Evolutionary conservation across 2,329 filamentous ascomycete species (phyloP).

Genomic region (Calonectria henricotiae): DNA sequence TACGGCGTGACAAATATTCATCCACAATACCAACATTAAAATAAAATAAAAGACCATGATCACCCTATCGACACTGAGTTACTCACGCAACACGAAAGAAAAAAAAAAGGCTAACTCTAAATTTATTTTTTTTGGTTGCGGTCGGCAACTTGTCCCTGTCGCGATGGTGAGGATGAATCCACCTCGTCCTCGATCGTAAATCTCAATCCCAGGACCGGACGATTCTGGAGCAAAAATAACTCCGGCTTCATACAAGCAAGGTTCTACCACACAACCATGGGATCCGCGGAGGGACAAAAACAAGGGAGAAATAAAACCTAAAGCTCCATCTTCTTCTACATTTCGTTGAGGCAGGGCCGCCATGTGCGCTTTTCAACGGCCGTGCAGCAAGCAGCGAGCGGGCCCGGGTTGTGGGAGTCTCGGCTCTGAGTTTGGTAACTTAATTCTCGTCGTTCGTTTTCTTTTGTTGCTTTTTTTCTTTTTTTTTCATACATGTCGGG

Average conservation of each 20-base stretch:
- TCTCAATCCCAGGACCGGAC: not conserved
- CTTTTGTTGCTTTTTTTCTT: slow-evolving; percentile 22
- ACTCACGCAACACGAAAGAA: not conserved
- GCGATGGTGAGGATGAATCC: too few species aligned
- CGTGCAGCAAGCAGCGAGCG: slow-evolving; percentile 49
- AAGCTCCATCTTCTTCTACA: not conserved
- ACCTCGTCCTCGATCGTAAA: not conserved
- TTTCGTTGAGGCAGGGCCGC: slow-evolving; percentile 30
- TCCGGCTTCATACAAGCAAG: not conserved
- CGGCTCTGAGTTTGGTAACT: too few species aligned
- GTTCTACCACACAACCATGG: not conserved
- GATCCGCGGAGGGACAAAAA: slow-evolving; percentile 13
- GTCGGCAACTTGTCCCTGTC: not conserved
- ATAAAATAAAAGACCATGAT: not conserved
- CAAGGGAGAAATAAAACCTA: not conserved
- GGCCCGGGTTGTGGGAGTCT: not conserved
- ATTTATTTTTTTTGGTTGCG: not conserved
- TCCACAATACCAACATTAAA: not conserved
- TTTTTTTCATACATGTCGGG: slow-evolving; percentile 3
- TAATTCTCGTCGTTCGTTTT: not conserved
- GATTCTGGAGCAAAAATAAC: slow-evolving; percentile 1
- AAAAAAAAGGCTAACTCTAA: slow-evolving; percentile 2
- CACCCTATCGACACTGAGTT: not conserved
- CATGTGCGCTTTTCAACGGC: slow-evolving; percentile 47
- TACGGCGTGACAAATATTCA: not conserved